Base-by-base conservation (phyloP, 2,329 filamentous ascomycete species). In the Stylonectria norvegica region DNA sequence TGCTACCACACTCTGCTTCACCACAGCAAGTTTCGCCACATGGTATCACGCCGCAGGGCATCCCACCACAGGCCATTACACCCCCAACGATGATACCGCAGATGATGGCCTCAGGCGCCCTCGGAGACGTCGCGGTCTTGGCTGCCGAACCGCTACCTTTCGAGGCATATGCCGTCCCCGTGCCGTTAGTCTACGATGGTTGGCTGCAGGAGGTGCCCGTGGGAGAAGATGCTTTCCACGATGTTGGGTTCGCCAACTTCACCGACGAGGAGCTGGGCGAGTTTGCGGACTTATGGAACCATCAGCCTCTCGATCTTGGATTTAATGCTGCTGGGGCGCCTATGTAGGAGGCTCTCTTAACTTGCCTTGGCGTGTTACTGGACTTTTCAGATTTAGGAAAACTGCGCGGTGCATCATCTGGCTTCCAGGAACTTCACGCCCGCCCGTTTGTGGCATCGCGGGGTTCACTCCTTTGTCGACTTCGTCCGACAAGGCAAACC, bases 181-280 rank as follows among this genome's bases (percentile, higher is more conserved):
- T 39, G 2, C 32, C 41, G 5, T 6, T 14, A 14, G 15, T n/a
- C n/a, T 47, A 38, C 15, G 19, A 40, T 16, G 35, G 52, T 16
- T 52, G 47, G 42, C 52, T 41, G 6, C 32, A 30, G 3, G 29
- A 45, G 7, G 9, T 53, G 36, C 20, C 32, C 22, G 22, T 25
- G 22, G 22, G 12, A 7, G 22, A 7, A 25, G 22, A 30, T 9
- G 14, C 9, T 34, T 5, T 41, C 27, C 36, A 48, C 38, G 43
- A 48, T n/a, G n/a, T n/a, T n/a, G n/a, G n/a, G n/a, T n/a, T n/a
- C 37, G n/a, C 40, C 35, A 32, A 45, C 5, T 60, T 62, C 32
- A 55, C 51, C 5, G 57, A 62, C n/a, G 49, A 55, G 15, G 58
- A 63, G n/a, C 49, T 65, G 17, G 62, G 62, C 9, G 56, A 62